phyloP scores from a whole-genome alignment of 257 asterid genomes.

The Ilex aquifolium region DNA sequence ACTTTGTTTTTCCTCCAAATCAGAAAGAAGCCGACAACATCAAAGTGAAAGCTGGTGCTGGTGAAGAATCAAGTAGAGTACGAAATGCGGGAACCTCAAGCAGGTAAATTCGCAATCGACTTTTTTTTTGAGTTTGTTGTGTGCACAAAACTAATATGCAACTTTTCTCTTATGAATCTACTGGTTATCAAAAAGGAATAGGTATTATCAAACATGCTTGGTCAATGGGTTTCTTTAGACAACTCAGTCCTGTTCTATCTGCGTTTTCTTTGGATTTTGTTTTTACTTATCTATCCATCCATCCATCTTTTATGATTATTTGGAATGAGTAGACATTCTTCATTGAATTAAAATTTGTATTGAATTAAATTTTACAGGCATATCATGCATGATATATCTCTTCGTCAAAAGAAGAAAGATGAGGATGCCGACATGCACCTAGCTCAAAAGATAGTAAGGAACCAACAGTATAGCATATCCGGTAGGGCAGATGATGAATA shows the following conservation, averaged over 20 bases:
- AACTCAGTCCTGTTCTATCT: neutral
- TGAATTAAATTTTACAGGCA: conserved; percentile 31
- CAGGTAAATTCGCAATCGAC: conserved; percentile 42
- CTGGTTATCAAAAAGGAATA: neutral
- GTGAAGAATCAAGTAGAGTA: conserved; percentile 32
- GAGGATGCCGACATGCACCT: conserved; percentile 83
- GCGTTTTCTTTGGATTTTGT: neutral
- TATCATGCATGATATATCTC: conserved; percentile 60
- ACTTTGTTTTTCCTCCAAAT: conserved; percentile 10
- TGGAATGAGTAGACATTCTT: neutral
- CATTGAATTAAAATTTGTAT: neutral
- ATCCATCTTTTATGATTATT: too few relatives aligned
- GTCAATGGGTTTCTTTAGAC: neutral
- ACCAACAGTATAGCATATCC: conserved; percentile 49
- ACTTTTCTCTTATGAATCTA: neutral
- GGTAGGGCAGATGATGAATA: conserved; percentile 89
- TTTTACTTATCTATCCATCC: too few relatives aligned
- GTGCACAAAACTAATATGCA: neutral
- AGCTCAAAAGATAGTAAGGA: conserved; percentile 64
- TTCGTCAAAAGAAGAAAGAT: conserved; percentile 61
- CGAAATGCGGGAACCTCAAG: conserved; percentile 64
- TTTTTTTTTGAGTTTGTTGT: conserved; percentile 1
- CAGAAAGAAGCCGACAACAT: conserved; percentile 72
- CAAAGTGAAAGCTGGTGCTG: conserved; percentile 33
- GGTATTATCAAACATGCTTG: neutral